Evolutionary conservation across 140 eudicot genomes (phyloP), one percentile per base, ranked within the genome.

Genomic region (Ambrosia hybrid): DNA sequence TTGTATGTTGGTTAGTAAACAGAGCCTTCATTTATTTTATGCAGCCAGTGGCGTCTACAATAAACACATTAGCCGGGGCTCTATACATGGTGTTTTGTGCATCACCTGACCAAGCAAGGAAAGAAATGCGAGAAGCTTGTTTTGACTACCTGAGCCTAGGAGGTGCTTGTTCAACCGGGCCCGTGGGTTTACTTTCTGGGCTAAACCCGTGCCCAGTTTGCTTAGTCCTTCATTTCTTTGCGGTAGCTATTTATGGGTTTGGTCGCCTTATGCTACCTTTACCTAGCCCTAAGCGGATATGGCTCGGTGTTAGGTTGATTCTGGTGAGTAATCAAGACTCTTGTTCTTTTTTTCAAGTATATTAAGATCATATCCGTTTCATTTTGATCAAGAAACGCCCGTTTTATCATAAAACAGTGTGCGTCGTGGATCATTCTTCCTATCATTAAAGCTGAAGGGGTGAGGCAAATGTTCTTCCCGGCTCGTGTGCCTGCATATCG

Each of bases 381-480:
- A 1, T 39, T 65, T 75, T 9, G 12, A 11, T n/a, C 30, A 1
- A 68, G 9, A 8, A 45, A 39, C 49, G 49, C 8, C 7, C 7
- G 33, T 21, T 38, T 38, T 63, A 51, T 59, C 30, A 14, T 5
- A 36, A 65, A 65, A 21, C 73, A 85, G 86, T 68, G 86, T 30
- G 86, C 86, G 2, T 65, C 76, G 13, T 80, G 84, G 6, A 81
- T 85, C 45, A 85, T 85, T n/a, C 75, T 85, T 51, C 89, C 89
- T 11, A 81, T 85, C 1, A 85, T 85, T 9, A 85, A 82, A 51
- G 86, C 84, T 2, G 89, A 85, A 75, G 89, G 89, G 71, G 74
- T 85, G 26, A 72, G 89, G 72, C 86, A 85, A 69, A 79, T 82
- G 89, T 85, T 85, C 71, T 85, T 85, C 39, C 89, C 89, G 9